A percentile compares a stretch with the other conserved stretches of the same genome.
phyloP scores from a whole-genome alignment of 176 grass and related monocot genomes.

The Lolium multiflorum region DNA sequence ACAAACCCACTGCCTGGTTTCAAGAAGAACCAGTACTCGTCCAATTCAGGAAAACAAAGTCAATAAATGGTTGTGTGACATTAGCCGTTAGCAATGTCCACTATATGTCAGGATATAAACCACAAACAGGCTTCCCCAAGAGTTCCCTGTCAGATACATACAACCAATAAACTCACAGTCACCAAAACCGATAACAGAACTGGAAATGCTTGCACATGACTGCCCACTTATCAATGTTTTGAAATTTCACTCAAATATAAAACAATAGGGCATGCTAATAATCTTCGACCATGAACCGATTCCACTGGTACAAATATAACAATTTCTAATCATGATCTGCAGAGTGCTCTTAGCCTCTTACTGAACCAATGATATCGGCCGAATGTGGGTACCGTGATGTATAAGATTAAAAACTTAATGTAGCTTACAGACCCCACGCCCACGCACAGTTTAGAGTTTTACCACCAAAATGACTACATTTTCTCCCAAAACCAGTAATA shows the following conservation, averaged over 20 bases:
- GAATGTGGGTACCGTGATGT: background rate
- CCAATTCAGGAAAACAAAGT: background rate
- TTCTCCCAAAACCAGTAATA: background rate
- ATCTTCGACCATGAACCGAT: background rate
- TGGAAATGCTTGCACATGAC: background rate
- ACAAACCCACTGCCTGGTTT: background rate
- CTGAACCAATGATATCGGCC: background rate
- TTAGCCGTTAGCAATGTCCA: background rate
- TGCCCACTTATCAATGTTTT: background rate
- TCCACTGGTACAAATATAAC: background rate
- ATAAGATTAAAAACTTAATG: background rate
- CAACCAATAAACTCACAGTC: no score
- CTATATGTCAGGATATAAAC: no score
- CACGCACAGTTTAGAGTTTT: background rate
- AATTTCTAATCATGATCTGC: background rate
- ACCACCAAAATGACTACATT: constrained; percentile 4
- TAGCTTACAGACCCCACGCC: background rate
- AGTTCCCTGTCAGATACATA: background rate
- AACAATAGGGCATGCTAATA: background rate
- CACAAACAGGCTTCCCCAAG: no score
- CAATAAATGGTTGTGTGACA: background rate
- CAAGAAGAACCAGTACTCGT: background rate
- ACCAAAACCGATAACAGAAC: background rate
- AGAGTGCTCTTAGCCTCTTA: background rate
- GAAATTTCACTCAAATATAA: background rate